Evolutionary conservation across 306 rosid genomes (phyloP).

Genomic region (Styphnolobium japonicum): DNA sequence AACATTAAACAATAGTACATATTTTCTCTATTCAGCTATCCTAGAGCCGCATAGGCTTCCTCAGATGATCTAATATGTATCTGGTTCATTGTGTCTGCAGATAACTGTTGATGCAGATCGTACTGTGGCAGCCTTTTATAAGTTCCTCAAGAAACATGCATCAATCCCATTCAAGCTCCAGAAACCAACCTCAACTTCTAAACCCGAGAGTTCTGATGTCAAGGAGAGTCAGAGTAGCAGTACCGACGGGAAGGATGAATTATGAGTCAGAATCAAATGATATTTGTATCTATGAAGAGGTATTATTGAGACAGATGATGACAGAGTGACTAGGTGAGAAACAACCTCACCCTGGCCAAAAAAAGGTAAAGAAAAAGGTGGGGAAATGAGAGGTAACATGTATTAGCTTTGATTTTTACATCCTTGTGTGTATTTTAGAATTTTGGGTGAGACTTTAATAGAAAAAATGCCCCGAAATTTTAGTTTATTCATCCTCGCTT

Average conservation of each 20-base stretch:
- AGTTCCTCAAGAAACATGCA: conserved; percentile 83
- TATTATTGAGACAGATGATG: conserved; percentile 26
- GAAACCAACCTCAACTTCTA: conserved; percentile 59
- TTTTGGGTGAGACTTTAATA: background rate
- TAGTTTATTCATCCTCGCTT: background rate
- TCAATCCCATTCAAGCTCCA: conserved; percentile 87
- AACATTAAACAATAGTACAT: background rate
- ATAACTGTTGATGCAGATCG: conserved; percentile 75
- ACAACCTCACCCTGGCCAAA: conserved; percentile 14
- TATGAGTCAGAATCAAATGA: conserved; percentile 42
- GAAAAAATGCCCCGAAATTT: background rate
- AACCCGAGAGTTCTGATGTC: conserved; percentile 41
- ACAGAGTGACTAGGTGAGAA: conserved; percentile 11
- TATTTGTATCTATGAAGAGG: conserved; percentile 16
- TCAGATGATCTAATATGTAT: background rate
- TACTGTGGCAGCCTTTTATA: conserved; percentile 77
- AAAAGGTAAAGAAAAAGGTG: background rate
- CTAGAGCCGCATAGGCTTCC: background rate
- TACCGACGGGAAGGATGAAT: conserved; percentile 60
- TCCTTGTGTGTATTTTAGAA: background rate
- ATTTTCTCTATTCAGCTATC: background rate
- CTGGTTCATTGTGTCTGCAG: conserved; percentile 46
- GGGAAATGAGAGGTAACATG: background rate
- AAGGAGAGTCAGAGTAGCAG: conserved; percentile 49
- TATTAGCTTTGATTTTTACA: conserved; percentile 1